phyloP scores from a whole-genome alignment of 2,329 filamentous ascomycete species.

The Dactylellina leptospora region DNA sequence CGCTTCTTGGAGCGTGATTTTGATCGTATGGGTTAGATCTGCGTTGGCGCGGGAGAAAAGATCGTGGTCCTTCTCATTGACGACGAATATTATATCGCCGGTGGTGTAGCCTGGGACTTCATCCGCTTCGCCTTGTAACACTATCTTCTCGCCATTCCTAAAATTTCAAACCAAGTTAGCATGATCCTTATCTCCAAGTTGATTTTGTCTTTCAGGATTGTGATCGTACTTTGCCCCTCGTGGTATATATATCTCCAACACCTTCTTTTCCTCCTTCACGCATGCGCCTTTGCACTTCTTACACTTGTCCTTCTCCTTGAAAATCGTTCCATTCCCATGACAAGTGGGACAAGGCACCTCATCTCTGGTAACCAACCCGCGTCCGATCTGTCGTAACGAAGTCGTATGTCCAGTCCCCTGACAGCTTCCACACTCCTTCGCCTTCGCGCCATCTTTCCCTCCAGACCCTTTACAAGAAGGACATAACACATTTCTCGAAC shows the following conservation, averaged over 20 bases:
- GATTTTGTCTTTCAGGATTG: too few relatives aligned
- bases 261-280: conserved; percentile 87
- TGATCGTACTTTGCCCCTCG: conserved; percentile 73
- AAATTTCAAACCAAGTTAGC: conserved; percentile 39
- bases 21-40: conserved; percentile 82
- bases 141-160: conserved; percentile 83
- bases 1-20: conserved; percentile 82
- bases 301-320: conserved; percentile 96
- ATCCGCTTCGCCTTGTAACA: conserved; percentile 91
- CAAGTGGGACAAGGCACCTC: conserved; percentile 83
- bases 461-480: conserved; percentile 84
- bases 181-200: neutral
- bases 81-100: conserved; percentile 89
- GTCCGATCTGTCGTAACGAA: conserved; percentile 82
- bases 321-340: conserved; percentile 82
- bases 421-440: conserved; percentile 82
- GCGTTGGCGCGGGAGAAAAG: conserved; percentile 82
- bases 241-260: conserved; percentile 94
- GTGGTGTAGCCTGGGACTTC: conserved; percentile 68
- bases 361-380: conserved; percentile 83
- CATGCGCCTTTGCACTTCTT: conserved; percentile 98
- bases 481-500: conserved; percentile 93
- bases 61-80: conserved; percentile 82
- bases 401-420: conserved; percentile 80
- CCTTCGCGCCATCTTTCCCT: conserved; percentile 89